These are phyloP conservation scores for Diplocarpon rosae DNA, from an alignment of 2,329 filamentous ascomycete genomes.

Conservation along the genomic window DNA sequence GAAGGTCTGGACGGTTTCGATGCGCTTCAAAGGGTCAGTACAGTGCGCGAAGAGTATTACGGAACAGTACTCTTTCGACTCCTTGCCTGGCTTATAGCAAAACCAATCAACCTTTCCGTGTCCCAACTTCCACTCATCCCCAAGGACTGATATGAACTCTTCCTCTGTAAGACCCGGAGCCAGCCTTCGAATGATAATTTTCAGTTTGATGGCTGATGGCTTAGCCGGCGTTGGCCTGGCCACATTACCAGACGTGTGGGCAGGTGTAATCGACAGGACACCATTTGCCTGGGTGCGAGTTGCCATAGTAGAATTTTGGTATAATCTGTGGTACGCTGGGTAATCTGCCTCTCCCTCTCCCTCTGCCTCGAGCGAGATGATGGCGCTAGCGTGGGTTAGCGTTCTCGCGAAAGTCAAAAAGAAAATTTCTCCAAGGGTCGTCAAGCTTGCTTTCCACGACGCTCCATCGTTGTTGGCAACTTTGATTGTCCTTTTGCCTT, in stretches of 20 bases:
- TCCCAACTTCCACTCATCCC: conserved; percentile 72
- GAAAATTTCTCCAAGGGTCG: no score
- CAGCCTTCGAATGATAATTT: conserved; percentile 73
- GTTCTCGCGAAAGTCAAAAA: no score
- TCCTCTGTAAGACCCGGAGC: conserved; percentile 73
- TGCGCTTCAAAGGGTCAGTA: conserved; percentile 38
- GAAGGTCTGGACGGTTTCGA: conserved; percentile 76
- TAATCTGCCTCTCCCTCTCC: neutral
- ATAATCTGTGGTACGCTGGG: neutral
- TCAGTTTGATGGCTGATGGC: conserved; percentile 49
- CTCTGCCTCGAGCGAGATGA: no score
- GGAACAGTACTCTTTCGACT: conserved; percentile 64
- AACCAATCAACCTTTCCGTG: conserved; percentile 79
- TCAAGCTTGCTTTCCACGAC: no score
- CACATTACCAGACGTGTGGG: conserved; percentile 34
- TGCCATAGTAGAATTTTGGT: neutral
- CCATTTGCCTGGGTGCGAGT: conserved; percentile 36
- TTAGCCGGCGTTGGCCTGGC: conserved; percentile 33
- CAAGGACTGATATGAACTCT: conserved; percentile 64
- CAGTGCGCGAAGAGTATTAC: conserved; percentile 4
- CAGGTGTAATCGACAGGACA: conserved; percentile 38
- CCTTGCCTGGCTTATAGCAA: conserved; percentile 60
- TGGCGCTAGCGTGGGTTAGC: no score
- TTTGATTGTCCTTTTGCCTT: no score
- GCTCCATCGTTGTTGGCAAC: no score